Conservation (phyloP, 2,329 filamentous ascomycete genomes). For the Verticillium isaacii region DNA sequence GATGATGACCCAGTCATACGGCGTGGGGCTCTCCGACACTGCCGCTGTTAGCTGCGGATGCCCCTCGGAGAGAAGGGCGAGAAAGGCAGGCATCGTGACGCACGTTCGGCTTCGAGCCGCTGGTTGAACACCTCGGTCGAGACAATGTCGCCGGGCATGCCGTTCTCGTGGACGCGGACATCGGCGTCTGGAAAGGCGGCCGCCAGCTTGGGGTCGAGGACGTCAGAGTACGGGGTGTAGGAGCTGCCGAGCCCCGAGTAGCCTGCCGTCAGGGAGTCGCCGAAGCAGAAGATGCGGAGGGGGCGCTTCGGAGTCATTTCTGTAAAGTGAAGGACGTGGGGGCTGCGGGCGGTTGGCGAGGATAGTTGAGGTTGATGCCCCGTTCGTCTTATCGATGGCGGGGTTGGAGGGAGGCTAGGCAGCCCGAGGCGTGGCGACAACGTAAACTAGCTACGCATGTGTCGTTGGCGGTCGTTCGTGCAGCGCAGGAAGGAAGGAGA, state of each 20-base stretch:
- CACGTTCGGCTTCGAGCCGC: conserved; percentile 18
- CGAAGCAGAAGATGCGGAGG: conserved; percentile 58
- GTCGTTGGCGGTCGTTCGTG: too few species aligned
- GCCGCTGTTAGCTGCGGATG: background rate
- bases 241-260: conserved; percentile 36
- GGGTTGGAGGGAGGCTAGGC: background rate
- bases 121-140: conserved; percentile 22
- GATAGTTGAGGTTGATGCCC: background rate
- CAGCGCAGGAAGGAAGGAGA: too few species aligned
- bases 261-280: conserved; percentile 59
- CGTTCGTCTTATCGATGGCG: background rate
- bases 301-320: conserved; percentile 8
- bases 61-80: too few species aligned
- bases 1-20: conserved; percentile 57
- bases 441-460: too few species aligned
- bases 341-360: too few species aligned
- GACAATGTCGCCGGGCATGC: conserved; percentile 47
- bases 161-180: conserved; percentile 39
- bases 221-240: conserved; percentile 49
- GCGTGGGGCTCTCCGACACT: conserved; percentile 9
- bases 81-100: too few species aligned
- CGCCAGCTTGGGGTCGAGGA: conserved; percentile 40
- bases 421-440: background rate
- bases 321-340: background rate
- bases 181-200: conserved; percentile 37